Evolutionary conservation across 495 filamentous ascomycete genomes (phyloP).

Genomic region (Glutinoglossum americanum): DNA sequence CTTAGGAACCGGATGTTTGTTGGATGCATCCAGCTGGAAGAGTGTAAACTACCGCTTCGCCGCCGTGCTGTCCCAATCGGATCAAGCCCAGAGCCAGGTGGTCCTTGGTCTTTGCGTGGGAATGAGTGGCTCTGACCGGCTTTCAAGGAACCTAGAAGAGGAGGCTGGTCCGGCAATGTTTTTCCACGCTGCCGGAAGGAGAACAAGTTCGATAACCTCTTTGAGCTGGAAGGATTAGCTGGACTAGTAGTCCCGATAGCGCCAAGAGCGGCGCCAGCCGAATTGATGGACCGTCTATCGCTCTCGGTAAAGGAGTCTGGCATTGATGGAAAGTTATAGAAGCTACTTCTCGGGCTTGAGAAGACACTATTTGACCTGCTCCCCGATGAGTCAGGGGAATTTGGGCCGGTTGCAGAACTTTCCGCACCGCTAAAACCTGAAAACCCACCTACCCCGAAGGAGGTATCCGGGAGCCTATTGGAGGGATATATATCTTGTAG

Average conservation of each 20-base stretch:
- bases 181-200: constrained; percentile 43
- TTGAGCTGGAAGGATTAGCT: constrained; percentile 12
- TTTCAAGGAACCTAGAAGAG: constrained; percentile 50
- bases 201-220: constrained; percentile 38
- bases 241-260: constrained; percentile 2
- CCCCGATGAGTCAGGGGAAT: constrained; percentile 9
- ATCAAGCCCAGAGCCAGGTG: constrained; percentile 28
- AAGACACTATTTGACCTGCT: constrained; percentile 15
- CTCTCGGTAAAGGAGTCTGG: constrained; percentile 9
- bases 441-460: constrained; percentile 9
- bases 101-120: constrained; percentile 37
- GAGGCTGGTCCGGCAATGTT: constrained; percentile 42
- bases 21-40: constrained; percentile 39
- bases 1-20: constrained; percentile 30
- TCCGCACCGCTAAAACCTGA: neutral
- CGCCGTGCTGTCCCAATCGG: constrained; percentile 42
- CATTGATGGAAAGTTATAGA: constrained; percentile 2
- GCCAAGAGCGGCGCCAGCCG: constrained; percentile 15
- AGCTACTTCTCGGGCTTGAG: constrained; percentile 6
- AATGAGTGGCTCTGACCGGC: constrained; percentile 65
- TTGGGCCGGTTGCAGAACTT: neutral
- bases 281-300: constrained; percentile 14
- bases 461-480: neutral
- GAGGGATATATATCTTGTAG: constrained; percentile 3
- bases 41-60: constrained; percentile 27